These are phyloP conservation scores for Penicillium angulare DNA, from an alignment of 495 filamentous ascomycete genomes.

Conservation along the genomic window DNA sequence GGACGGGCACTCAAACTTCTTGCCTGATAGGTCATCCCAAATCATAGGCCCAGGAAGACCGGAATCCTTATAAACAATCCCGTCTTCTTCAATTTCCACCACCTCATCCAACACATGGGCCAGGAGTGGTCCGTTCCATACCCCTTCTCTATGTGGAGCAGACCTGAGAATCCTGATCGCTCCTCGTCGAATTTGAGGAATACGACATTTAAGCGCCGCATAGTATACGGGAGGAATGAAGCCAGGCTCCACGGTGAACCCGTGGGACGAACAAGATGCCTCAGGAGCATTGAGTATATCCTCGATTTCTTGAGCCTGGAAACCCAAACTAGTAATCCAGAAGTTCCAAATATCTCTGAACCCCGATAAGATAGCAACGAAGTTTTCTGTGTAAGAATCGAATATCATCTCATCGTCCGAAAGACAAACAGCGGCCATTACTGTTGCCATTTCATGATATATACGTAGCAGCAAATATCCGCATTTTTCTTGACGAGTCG, in stretches of 20 bases:
- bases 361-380: slow-evolving; percentile 33
- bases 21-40: neutral
- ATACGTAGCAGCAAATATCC: slow-evolving; percentile 34
- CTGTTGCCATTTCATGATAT: slow-evolving; percentile 46
- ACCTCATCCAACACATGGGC: slow-evolving; percentile 16
- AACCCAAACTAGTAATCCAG: slow-evolving; percentile 1
- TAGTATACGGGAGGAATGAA: slow-evolving; percentile 53
- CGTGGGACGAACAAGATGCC: slow-evolving; percentile 5
- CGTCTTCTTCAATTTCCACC: slow-evolving; percentile 18
- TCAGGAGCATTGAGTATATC: neutral
- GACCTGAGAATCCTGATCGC: slow-evolving; percentile 41
- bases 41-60: neutral
- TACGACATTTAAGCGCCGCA: slow-evolving; percentile 56
- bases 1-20: slow-evolving; percentile 3
- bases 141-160: slow-evolving; percentile 49
- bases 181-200: slow-evolving; percentile 38
- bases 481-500: slow-evolving; percentile 7
- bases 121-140: slow-evolving; percentile 39
- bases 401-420: slow-evolving; percentile 36
- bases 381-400: slow-evolving; percentile 39
- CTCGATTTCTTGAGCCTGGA: neutral
- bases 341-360: slow-evolving; percentile 30
- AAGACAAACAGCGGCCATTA: slow-evolving; percentile 45
- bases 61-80: slow-evolving; percentile 7
- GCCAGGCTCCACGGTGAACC: slow-evolving; percentile 46